Evolutionary conservation across 2,329 filamentous ascomycete genomes (phyloP).

Genomic region (Berkeleyomyces basicola): DNA sequence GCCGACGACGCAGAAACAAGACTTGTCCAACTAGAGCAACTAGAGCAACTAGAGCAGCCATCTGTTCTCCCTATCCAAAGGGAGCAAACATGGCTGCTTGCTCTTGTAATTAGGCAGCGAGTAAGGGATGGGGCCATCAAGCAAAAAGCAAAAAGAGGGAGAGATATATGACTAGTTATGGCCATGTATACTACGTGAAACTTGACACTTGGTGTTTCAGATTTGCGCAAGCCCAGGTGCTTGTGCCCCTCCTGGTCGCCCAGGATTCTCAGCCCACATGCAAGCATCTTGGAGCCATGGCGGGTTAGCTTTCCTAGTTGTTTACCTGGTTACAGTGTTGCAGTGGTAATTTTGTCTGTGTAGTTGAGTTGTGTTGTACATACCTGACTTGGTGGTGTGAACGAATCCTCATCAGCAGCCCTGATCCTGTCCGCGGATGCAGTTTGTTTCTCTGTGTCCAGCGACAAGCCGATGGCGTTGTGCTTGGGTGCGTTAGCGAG

Average conservation of each 20-base stretch:
- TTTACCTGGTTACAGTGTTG: not conserved
- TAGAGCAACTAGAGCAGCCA: too few relatives aligned
- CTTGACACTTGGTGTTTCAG: slow-evolving; percentile 7
- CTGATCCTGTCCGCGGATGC: not conserved
- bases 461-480: not conserved
- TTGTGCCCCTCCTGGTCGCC: not conserved
- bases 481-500: not conserved
- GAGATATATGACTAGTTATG: slow-evolving; percentile 7
- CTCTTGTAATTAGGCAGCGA: not conserved
- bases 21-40: too few relatives aligned
- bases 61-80: too few relatives aligned
- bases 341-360: not conserved
- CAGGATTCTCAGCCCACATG: not conserved
- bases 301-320: too few relatives aligned
- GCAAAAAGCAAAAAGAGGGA: slow-evolving; percentile 6
- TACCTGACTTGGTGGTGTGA: too few relatives aligned
- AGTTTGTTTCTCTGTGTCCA: not conserved
- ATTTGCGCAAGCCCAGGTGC: not conserved
- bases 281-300: not conserved
- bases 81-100: too few relatives aligned
- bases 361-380: too few relatives aligned
- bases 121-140: not conserved
- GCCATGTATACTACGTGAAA: not conserved
- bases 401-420: not conserved
- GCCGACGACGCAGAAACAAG: too few relatives aligned